Base-by-base conservation (phyloP, 345 rosid genomes). In the Hypericum perforatum region DNA sequence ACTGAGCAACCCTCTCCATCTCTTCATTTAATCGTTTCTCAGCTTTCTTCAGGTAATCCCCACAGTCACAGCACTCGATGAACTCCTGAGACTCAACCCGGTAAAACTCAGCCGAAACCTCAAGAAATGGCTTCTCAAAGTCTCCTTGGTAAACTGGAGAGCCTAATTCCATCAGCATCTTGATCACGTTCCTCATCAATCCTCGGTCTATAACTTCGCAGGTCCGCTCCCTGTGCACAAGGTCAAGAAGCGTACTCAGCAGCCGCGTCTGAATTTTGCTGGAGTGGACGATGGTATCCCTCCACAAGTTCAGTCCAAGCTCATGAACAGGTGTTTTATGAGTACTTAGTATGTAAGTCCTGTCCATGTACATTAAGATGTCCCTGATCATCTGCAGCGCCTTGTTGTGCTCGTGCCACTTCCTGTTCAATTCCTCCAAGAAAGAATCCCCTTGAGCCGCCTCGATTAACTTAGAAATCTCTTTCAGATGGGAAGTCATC, bases 331-430 rank as follows among this genome's bases (percentile, higher is more conserved):
- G 90, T 37, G 96, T 86, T 60, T 85, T 85, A 39, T 74, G 86
- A 32, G 78, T 55, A 63, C 82, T 85, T 36, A 78, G 88, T 56
- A 92, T 82, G 67, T 78, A 92, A 22, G 96, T 88, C 59, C 98
- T 80, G 58, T 92, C 98, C 96, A 88, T 88, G 71, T 92, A 92
- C 98, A 88, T 92, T 66, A 92, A 76, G 53, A 92, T 92, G 73
- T 92, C 98, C 37, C 98, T 74, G 55, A 92, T 88, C 98, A 92
- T 92, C 57, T 92, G 95, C 63, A 92, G 56, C 3, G 98, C 98
- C 66, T 92, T 92, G 72, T 92, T 92, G 63, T 92, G 98, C 62
- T 92, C 98, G 41, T 78, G 81, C 98, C 98, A 92, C 69, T 88
- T 88, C 71, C 88, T 78, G 77, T 92, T 88, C 29, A 92, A 76